Evolutionary conservation across 805 yeast species (phyloP).

Genomic region (Kazachstania bromeliacearum): DNA sequence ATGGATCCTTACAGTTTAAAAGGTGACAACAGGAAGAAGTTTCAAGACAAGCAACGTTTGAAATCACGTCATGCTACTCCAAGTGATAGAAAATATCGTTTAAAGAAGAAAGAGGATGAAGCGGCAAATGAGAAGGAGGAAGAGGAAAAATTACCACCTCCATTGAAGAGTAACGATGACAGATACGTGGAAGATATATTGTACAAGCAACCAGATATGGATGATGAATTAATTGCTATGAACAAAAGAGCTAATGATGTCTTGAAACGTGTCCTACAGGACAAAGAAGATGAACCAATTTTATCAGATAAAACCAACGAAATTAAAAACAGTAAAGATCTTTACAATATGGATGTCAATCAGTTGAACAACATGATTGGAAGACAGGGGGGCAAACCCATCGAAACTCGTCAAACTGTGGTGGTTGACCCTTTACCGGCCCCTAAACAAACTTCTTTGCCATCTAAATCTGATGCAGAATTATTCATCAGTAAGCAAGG

Average conservation of each 20-base stretch:
- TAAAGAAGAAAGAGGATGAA: constrained; percentile 17
- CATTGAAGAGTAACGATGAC: constrained; percentile 13
- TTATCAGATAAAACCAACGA: not conserved
- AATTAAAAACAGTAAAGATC: constrained; percentile 10
- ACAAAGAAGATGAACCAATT: not conserved
- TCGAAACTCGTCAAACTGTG: not conserved
- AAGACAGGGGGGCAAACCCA: not conserved
- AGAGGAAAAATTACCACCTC: constrained; percentile 14
- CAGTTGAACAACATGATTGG: constrained; percentile 12
- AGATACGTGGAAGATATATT: constrained; percentile 6
- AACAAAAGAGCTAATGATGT: not conserved
- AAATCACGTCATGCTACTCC: constrained; percentile 33
- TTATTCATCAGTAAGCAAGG: not conserved
- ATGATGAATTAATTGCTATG: not conserved
- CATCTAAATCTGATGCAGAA: too few species aligned
- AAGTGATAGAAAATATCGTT: constrained; percentile 30
- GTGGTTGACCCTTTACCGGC: too few species aligned
- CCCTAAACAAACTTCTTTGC: too few species aligned
- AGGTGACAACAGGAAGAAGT: constrained; percentile 34
- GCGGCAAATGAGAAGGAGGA: constrained; percentile 12
- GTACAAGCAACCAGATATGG: constrained; percentile 4
- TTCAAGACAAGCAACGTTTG: constrained; percentile 33
- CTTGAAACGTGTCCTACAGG: not conserved
- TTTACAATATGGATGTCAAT: constrained; percentile 15
- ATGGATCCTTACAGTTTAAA: constrained; percentile 28